phyloP scores from a whole-genome alignment of 2,329 filamentous ascomycete genomes.

The Geosmithia morbida region DNA sequence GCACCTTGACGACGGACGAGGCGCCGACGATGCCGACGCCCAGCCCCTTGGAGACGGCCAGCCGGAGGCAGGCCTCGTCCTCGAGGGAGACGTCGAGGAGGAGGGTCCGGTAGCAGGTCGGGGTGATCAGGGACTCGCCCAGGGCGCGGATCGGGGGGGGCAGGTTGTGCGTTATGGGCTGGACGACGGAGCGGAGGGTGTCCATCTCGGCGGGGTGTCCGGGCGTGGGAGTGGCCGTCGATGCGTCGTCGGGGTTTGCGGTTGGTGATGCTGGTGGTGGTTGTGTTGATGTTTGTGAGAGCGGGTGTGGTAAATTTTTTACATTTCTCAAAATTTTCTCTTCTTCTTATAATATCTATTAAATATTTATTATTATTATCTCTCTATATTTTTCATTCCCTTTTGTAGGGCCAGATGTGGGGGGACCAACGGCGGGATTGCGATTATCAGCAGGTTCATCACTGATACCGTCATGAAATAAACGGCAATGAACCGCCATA shows the following conservation, averaged over 20 bases:
- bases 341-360: no score
- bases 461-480: no score
- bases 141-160: constrained; percentile 62
- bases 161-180: constrained; percentile 58
- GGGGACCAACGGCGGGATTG: no score
- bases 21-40: constrained; percentile 88
- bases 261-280: background rate
- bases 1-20: constrained; percentile 86
- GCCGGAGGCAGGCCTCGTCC: constrained; percentile 61
- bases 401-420: no score
- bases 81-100: constrained; percentile 72
- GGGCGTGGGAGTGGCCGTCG: background rate
- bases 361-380: no score
- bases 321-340: no score
- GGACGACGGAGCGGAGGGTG: constrained; percentile 42
- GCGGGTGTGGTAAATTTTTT: no score
- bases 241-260: background rate
- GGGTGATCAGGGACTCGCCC: constrained; percentile 67
- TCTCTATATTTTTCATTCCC: no score
- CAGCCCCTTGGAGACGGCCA: constrained; percentile 82
- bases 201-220: constrained; percentile 33
- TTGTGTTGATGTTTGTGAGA: no score
- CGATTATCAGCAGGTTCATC: no score
- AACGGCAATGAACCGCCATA: no score
- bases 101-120: constrained; percentile 71